Evolutionary conservation across 225 moss, liverwort and hornwort genomes (phyloP).

Genomic region (Physcomitrellopsis africana): DNA sequence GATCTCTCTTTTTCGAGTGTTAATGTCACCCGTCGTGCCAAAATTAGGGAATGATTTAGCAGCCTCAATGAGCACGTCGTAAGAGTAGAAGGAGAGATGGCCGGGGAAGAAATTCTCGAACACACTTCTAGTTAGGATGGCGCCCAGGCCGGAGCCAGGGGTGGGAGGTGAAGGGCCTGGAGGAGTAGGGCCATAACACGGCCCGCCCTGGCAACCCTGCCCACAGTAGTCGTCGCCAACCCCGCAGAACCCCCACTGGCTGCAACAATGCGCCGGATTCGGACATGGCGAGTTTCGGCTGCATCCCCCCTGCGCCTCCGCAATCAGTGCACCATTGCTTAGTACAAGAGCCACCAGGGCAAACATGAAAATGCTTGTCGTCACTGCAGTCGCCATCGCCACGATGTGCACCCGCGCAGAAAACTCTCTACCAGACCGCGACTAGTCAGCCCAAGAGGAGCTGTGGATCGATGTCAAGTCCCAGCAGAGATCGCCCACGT

Average conservation of each 20-base stretch:
- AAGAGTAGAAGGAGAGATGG: slow-evolving; percentile 42
- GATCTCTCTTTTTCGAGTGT: slow-evolving; percentile 43
- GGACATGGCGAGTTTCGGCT: slow-evolving; percentile 20
- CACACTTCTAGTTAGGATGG: slow-evolving; percentile 31
- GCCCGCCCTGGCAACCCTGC: slow-evolving; percentile 28
- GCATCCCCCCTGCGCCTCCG: slow-evolving; percentile 37
- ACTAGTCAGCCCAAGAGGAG: too few relatives aligned
- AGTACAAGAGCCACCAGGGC: slow-evolving; percentile 1
- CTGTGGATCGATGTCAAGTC: too few relatives aligned
- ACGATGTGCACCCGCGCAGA: neutral
- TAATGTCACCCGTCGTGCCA: slow-evolving; percentile 39
- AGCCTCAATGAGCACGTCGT: slow-evolving; percentile 44
- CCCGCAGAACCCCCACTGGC: slow-evolving; percentile 37
- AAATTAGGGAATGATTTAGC: slow-evolving; percentile 39
- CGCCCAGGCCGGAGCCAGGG: slow-evolving; percentile 12
- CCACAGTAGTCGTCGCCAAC: neutral
- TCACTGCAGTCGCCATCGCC: slow-evolving; percentile 12
- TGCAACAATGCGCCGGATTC: slow-evolving; percentile 27
- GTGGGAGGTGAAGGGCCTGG: neutral
- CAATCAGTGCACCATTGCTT: slow-evolving; percentile 10
- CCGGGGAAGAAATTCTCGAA: slow-evolving; percentile 41
- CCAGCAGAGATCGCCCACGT: too few relatives aligned
- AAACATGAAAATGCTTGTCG: neutral
- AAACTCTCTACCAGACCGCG: too few relatives aligned
- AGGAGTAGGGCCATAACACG: slow-evolving; percentile 28